Evolutionary conservation across 1,284 basidiomycete species (phyloP), one percentile per base, ranked within the genome.

Genomic region (Ceratobasidium sp.): DNA sequence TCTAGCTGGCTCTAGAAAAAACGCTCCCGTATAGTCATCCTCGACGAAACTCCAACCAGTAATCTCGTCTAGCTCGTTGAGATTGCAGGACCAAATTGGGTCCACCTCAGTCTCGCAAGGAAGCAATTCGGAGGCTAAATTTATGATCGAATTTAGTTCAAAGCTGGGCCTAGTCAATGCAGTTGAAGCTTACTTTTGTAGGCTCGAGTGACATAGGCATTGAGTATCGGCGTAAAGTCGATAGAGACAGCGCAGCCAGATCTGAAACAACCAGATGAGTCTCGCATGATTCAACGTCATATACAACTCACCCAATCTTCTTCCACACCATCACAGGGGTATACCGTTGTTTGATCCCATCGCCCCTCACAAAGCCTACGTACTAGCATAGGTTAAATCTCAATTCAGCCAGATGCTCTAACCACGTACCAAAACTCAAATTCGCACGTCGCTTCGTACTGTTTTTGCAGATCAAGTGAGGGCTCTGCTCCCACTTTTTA

Each of bases 21-120:
- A 75, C 13, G 73, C 73, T n/a, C 73, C 73, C 26, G 38, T 52
- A 38, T 46, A 46, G 4, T 44, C 26, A 38, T 70, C 68, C n/a
- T 70, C 68, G 13, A 44, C 15, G 20, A 74, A 57, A 33, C 64
- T 74, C 70, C 70, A 74, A 6, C 69, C 69, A 52, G 69, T 71
- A n/a, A 71, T 38, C 12, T 73, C 70, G 28, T 73, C 70, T 1
- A 73, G 56, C 17, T 74, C 59, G 59, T 74, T 46, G 23, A 74
- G 40, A 42, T 74, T 74, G 46, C 70, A 74, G 0, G 56, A 44
- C 68, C 68, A 70, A 15, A 70, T 70, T 2, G 68, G 50, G 40
- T 70, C 68, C 0, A 54, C 52, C 40, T 74, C 70, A 13, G 57
- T 44, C 48, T 74, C 70, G 12, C 57, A 57, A 10, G 56, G 70